Evolutionary conservation across 2,329 filamentous ascomycete species (phyloP), one percentile per base, ranked within the genome.

Genomic region (Ploettnerulaceae sp.): DNA sequence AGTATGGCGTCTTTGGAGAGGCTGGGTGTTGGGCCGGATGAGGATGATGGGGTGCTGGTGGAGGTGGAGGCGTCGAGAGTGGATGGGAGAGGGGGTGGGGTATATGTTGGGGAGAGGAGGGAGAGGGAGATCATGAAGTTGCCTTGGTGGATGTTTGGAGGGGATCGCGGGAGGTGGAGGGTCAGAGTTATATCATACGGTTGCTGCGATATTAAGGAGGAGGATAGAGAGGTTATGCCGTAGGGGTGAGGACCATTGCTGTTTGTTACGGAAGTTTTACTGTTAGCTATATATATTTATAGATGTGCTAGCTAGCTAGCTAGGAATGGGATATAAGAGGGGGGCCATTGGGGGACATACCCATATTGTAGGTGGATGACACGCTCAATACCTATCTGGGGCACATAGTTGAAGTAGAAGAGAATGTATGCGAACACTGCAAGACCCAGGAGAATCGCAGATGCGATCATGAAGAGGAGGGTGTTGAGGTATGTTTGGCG

Each of bases 41-140:
- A n/a, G n/a, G 5, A 17, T 17, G n/a, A 3, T 14, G 31, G 9
- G 11, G 33, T 32, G 22, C 45, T 11, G 35, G 41, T 41, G 32
- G 43, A 18, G 20, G 51, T 41, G 31, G 57, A 61, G 7, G 31
- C 20, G 15, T 18, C n/a, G 39, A 39, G 7, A 17, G 31, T 38
- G 53, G 49, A 63, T 53, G 40, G 54, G n/a, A n/a, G n/a, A n/a
- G n/a, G n/a, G 34, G 41, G 55, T 33, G 21, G 65, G 3, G 58
- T 64, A 7, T 67, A 66, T 18, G 67, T 65, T 18, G 69, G 67
- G 20, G 73, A 73, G 39, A 86, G 74, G 41, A 95, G 76, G 50
- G 81, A 77, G 12, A 95, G 70, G 36, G 86, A 83, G 14, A 97
- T 71, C 93, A 98, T 98, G 72, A 96, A 97, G 69, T 97, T 97